Percentiles rank a stretch among this genome's conserved stretches.
Evolutionary conservation across 371 early-diverging fungal species (phyloP).

Genomic region (Haplosporangium sp.): DNA sequence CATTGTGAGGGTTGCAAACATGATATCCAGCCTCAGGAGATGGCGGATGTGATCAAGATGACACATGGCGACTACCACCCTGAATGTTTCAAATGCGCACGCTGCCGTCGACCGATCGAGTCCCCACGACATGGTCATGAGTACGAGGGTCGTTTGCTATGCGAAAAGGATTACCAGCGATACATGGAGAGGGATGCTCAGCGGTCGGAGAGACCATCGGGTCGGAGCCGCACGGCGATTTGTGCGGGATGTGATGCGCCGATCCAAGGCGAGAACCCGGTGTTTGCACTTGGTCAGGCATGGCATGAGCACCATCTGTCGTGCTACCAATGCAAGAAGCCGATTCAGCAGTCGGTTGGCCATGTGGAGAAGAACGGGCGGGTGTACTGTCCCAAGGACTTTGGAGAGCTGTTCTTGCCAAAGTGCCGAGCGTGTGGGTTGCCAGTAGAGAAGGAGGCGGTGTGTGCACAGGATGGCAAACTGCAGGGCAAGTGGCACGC

Average conservation of each 20-base stretch:
- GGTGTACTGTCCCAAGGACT: conserved; percentile 84
- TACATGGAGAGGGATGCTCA: conserved; percentile 58
- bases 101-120: conserved; percentile 73
- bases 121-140: conserved; percentile 72
- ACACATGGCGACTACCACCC: conserved; percentile 64
- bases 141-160: conserved; percentile 73
- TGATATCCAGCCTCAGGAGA: conserved; percentile 49
- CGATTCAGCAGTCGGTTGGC: conserved; percentile 60
- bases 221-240: conserved; percentile 7
- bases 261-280: conserved; percentile 56
- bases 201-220: conserved; percentile 50
- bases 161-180: conserved; percentile 74
- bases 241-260: conserved; percentile 42
- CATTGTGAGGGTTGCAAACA: conserved; percentile 46
- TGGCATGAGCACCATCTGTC: conserved; percentile 78
- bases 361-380: conserved; percentile 76
- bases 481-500: conserved; percentile 86
- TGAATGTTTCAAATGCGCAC: conserved; percentile 73
- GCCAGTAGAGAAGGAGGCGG: conserved; percentile 79
- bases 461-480: conserved; percentile 82
- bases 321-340: conserved; percentile 73
- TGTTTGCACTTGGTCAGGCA: conserved; percentile 70
- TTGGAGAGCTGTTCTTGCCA: conserved; percentile 68
- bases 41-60: conserved; percentile 41
- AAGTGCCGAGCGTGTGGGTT: conserved; percentile 75